Evolutionary conservation across 1,284 basidiomycete species (phyloP), one percentile per base, ranked within the genome.

Genomic region (Trichosporon sp.): DNA sequence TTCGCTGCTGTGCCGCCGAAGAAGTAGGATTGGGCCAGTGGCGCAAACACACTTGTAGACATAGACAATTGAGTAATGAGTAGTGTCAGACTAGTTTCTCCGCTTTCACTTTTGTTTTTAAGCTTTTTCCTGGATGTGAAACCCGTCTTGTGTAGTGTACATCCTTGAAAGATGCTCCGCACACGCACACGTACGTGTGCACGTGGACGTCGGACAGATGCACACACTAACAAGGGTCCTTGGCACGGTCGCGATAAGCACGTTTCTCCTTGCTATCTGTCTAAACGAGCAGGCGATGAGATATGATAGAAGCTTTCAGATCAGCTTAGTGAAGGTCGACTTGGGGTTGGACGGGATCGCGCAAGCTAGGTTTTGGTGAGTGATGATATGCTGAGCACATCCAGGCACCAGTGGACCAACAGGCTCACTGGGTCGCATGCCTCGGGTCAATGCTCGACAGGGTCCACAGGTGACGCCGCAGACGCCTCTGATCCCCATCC

Each of bases 1-100:
- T 59, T 68, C n/a, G 67, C 37, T 14, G 67, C 40, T 1, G 51
- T 68, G 51, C 21, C n/a, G 6, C 19, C 51, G 19, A 26, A 54
- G 51, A 26, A 37, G 35, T 10, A 37, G 35, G 6, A 10, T 37
- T 37, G 35, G 35, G 35, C 35, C 6, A 7, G 8, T 5, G 8
- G 35, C 6, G 35, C 35, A 10, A 37, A 5, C 6, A 37, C 35
- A 14, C 43, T n/a, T 46, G 43, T 46, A 46, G 43, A 46, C 16
- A 46, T 46, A n/a, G 43, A 46, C 43, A 46, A 46, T 46, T 46
- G 43, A 46, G 6, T 37, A 37, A 26, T 26, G 26, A 26, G 26
- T 26, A 26, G 26, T 26, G 26, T 37, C 35, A 7, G 35, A 37
- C 8, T 37, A 37, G 35, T 37, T 37, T 37, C 8, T 37, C 43